Base-by-base conservation (phyloP, 2,329 filamentous ascomycete genomes). In the Penicillium brevicompactum region DNA sequence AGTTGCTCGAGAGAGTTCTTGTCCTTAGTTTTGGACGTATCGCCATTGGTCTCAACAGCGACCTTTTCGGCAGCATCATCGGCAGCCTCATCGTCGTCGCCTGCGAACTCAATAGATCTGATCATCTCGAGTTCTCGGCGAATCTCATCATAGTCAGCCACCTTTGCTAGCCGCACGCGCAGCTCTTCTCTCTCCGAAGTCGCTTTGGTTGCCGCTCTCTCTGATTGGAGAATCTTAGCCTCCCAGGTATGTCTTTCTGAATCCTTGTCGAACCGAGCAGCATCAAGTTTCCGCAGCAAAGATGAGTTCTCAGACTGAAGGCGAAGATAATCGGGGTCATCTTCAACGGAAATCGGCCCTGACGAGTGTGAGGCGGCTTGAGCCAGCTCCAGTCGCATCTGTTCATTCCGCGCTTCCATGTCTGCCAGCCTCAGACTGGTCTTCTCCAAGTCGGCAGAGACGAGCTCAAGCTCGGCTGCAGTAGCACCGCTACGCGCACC, bases 31-130 rank as follows among this genome's bases (percentile, higher is more conserved):
- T 86, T 87, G 5, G 75, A 69, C 1, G 76, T 70, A 2, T 78
- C 66, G 2, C 83, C 83, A 63, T 86, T 85, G 31, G 59, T 51
- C 46, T 51, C 62, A 16, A 57, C 55, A 11, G 60, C 62, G 31
- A 66, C 59, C 41, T 67, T 64, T 5, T 71, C 67, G 24, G 79
- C 77, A 2, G 73, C 61, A 27, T 73, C 64, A 38, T 78, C 77
- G 14, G 78, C 80, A 30, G 75, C 69, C 8, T 81, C 77, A 2
- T 89, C 87, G 45, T 92, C 90, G 57, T 95, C 92, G 59, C 91
- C 92, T 0, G 93, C 90, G 67, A 99, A 96, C 71, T 99, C 94
- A 65, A 99, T 97, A 63, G 93, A 96, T 84, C 96, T 96, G 57
- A 99, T 84, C 58, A 97, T 92, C 67, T 97, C 93, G 3, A 99